A percentile compares a stretch with the other conserved stretches of the same genome.
phyloP scores from a whole-genome alignment of 225 moss, liverwort and hornwort genomes.

The Polytrichum formosum region DNA sequence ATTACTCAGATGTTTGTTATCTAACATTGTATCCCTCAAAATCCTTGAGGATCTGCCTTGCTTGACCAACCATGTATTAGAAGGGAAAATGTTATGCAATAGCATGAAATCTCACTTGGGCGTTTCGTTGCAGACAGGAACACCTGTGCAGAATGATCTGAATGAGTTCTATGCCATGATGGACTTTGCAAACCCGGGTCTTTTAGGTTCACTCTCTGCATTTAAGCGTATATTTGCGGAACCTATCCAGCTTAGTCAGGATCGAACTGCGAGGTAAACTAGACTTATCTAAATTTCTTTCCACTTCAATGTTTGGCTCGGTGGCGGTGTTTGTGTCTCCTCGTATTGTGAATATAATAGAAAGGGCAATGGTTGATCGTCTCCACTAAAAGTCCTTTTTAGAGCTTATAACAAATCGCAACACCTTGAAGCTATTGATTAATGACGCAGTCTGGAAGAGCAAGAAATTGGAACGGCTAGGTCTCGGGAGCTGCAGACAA shows the following conservation, averaged over 20 bases:
- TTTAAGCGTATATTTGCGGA: constrained; percentile 74
- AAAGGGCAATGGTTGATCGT: no score
- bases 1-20: neutral
- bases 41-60: neutral
- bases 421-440: constrained; percentile 1
- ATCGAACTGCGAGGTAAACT: constrained; percentile 74
- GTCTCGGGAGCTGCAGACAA: constrained; percentile 69
- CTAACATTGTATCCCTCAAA: neutral
- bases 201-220: constrained; percentile 67
- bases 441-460: constrained; percentile 51
- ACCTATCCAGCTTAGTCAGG: constrained; percentile 81
- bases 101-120: constrained; percentile 7
- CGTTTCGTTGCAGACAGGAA: constrained; percentile 68
- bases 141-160: constrained; percentile 86
- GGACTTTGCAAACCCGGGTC: constrained; percentile 80
- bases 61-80: neutral
- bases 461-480: constrained; percentile 56
- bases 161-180: constrained; percentile 93
- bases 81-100: neutral
- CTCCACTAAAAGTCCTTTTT: no score
- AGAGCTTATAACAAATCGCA: neutral
- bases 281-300: no score
- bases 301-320: no score
- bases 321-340: no score
- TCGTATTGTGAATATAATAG: no score